Percentiles rank a stretch among this genome's conserved stretches.
phyloP scores from a whole-genome alignment of 1,284 basidiomycete genomes.

The Leccinum ponderosum region DNA sequence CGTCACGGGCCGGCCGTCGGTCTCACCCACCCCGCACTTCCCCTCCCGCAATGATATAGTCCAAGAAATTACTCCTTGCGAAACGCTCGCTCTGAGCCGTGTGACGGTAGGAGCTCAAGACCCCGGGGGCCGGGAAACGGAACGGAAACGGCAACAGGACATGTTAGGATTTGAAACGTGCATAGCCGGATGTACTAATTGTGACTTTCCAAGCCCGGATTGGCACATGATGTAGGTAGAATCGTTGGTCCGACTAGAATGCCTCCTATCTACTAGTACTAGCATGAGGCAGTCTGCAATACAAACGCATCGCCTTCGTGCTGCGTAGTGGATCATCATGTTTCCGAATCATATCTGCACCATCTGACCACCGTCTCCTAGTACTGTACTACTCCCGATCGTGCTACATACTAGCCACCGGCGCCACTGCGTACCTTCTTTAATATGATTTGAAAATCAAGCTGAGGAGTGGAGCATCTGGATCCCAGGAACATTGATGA shows the following conservation, averaged over 20 bases:
- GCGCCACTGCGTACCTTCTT: not conserved
- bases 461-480: not conserved
- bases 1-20: not conserved
- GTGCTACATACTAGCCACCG: not conserved
- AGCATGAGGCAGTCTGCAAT: not conserved
- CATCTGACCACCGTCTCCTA: not conserved
- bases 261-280: not conserved
- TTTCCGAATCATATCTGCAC: not conserved
- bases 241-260: not conserved
- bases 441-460: not conserved
- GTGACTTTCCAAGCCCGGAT: not conserved
- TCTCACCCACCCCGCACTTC: not conserved
- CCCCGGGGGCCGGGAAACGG: not conserved
- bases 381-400: not conserved
- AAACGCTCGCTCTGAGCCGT: not conserved
- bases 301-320: not conserved
- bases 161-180: not conserved
- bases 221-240: not conserved
- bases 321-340: not conserved
- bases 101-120: not conserved
- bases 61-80: not conserved
- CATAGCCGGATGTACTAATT: not conserved
- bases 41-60: not conserved
- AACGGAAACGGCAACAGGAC: not conserved
- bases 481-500: not conserved